Base-by-base conservation (phyloP, 345 rosid genomes). In the Lagerstroemia speciosa region DNA sequence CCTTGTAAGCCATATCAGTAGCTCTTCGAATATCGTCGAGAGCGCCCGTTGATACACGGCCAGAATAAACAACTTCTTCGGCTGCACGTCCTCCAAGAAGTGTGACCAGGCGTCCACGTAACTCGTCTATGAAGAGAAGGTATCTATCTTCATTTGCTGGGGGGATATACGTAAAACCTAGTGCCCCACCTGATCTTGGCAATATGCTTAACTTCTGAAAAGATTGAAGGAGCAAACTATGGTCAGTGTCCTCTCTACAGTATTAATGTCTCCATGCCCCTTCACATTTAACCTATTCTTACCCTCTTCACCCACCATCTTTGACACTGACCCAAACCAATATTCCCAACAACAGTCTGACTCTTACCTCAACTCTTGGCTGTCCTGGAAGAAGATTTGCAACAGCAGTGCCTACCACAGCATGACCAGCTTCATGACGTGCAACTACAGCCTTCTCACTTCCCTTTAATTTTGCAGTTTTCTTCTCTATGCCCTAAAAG, bases 31-130 rank as follows among this genome's bases (percentile, higher is more conserved):
- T 95, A 77, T 95, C 99, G 71, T 95, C 99, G 73, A 95, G 85
- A 26, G 99, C 97, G 68, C 98, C 97, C 1, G 98, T 95, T 66
- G 95, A 87, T 71, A 95, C 82, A 72, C 96, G 92, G 45, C 99
- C 98, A 11, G 96, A 87, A 77, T 92, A 95, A 3, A 86, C 83
- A 73, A 92, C 79, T 77, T 92, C 93, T 82, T 95, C 98, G 41
- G 99, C 99, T 69, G 99, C 99, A 70, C 98, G 97, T 48, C 99
- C 99, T 72, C 97, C 98, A 46, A 95, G 92, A 72, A 95, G 98
- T 36, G 98, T 95, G 62, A 92, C 99, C 81, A 95, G 79, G 65
- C 98, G 97, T 29, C 99, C 99, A 63, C 84, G 91, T 53, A 95
- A 74, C 73, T 95, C 99, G 69, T 95, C 99, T 74, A 95, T 85